Evolutionary conservation across 176 grass and related monocot species (phyloP).

Genomic region (Melocanna baccifera): DNA sequence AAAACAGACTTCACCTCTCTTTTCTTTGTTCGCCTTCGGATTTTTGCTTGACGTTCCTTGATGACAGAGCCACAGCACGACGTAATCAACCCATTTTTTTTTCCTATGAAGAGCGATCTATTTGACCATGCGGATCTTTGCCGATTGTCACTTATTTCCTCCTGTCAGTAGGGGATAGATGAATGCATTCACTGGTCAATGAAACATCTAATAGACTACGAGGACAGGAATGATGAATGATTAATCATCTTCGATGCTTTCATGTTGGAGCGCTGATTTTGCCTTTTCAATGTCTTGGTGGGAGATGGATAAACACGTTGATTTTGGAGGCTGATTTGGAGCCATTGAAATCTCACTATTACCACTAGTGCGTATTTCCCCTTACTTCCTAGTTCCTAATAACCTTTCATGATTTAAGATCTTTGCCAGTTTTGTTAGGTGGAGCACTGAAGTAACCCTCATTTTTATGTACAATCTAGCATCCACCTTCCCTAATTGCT

Average conservation of each 20-base stretch:
- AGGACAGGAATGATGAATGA: background rate
- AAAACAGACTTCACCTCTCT: background rate
- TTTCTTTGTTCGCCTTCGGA: background rate
- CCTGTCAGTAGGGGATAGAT: background rate
- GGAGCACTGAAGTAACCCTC: background rate
- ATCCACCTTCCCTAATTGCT: background rate
- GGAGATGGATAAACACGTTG: background rate
- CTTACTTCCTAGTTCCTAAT: background rate
- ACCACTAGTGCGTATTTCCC: background rate
- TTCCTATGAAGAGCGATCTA: background rate
- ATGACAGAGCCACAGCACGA: background rate
- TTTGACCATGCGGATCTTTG: background rate
- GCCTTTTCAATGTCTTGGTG: background rate
- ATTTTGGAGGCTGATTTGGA: background rate
- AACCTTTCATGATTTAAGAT: background rate
- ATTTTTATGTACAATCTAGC: background rate
- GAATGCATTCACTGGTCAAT: background rate
- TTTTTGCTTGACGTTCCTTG: background rate
- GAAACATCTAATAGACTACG: background rate
- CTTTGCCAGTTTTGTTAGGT: slow-evolving; percentile 2
- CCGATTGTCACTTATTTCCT: background rate
- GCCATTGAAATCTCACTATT: background rate
- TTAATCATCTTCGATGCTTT: background rate
- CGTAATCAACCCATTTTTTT: background rate
- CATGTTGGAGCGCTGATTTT: background rate